Evolutionary conservation across 1,284 basidiomycete species (phyloP), one percentile per base, ranked within the genome.

Genomic region (Naganishia cerealis): DNA sequence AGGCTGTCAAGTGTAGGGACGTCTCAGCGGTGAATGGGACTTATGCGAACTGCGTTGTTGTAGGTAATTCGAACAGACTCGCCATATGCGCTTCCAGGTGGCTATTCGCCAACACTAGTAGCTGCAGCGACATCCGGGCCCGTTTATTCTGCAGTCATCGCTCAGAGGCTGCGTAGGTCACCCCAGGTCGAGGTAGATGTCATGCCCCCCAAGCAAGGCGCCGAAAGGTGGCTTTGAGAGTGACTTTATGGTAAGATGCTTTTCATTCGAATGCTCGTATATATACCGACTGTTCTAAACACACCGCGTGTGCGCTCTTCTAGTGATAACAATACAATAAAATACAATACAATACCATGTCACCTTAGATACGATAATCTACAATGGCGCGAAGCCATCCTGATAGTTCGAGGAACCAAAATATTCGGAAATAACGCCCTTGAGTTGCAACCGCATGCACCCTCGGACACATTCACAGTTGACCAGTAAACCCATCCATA

Each of bases 31-130:
- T 53, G 16, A 67, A 50, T 24, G 33, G 38, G 26, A 2, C 8
- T 36, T 1, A 55, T 26, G 18, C 18, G 42, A 50, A 16, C 4
- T 18, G 16, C 3, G 18, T 42, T 16, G 24, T 33, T 56, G 16
- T 69, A 79, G 78, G 78, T 80, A 16, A 80, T 80, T 68, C 72
- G 78, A 63, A 80, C 77, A 18, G 77, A 80, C 26, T 70, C 69
- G 18, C 74, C 74, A 8, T 74, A 76, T 65, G 69, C 72, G 13
- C 73, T 76, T 10, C 72, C 75, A 21, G 53, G 21, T 21, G 40
- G 53, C 6, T 63, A 54, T 43, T 63, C 61, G n/a, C 61, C 61
- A 15, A 63, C 61, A 42, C 42, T 63, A 63, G 50, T 65, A 40
- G 26, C 67, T 54, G 65, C 62, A 24, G 50, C 54, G 33, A 59